A percentile compares a stretch with the other conserved stretches of the same genome.
phyloP scores from a whole-genome alignment of 1,139 yeast genomes.

The Meyerozyma smithsonii region DNA sequence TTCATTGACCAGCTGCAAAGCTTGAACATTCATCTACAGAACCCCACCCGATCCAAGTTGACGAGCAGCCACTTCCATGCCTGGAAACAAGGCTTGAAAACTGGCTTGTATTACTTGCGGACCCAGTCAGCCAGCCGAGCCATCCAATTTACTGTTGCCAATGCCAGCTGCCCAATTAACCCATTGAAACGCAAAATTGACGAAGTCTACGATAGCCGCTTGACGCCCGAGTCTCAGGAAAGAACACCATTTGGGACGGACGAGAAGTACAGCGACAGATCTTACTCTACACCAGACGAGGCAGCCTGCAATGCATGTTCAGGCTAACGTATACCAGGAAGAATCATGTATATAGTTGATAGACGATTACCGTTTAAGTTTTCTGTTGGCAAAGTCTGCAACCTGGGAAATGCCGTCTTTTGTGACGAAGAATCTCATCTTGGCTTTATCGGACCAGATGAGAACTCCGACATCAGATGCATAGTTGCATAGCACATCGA shows the following conservation, averaged over 20 bases:
- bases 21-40: constrained; percentile 50
- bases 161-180: background rate
- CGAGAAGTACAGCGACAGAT: background rate
- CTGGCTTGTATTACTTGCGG: constrained; percentile 61
- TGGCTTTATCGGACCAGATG: constrained; percentile 73
- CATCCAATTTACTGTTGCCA: constrained; percentile 52
- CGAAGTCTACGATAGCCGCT: background rate
- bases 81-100: constrained; percentile 60
- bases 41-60: constrained; percentile 55
- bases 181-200: background rate
- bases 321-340: constrained; percentile 2
- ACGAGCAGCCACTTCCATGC: constrained; percentile 60
- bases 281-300: background rate
- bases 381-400: constrained; percentile 78
- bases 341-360: background rate
- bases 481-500: constrained; percentile 63
- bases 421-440: constrained; percentile 73
- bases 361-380: constrained; percentile 19
- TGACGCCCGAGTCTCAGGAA: background rate
- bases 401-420: constrained; percentile 86
- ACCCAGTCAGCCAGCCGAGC: constrained; percentile 63
- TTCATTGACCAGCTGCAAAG: constrained; percentile 60
- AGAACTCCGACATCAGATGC: constrained; percentile 90
- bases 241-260: background rate
- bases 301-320: background rate